phyloP scores from a whole-genome alignment of 2,329 filamentous ascomycete species.

The Cercospora zeae-maydis region DNA sequence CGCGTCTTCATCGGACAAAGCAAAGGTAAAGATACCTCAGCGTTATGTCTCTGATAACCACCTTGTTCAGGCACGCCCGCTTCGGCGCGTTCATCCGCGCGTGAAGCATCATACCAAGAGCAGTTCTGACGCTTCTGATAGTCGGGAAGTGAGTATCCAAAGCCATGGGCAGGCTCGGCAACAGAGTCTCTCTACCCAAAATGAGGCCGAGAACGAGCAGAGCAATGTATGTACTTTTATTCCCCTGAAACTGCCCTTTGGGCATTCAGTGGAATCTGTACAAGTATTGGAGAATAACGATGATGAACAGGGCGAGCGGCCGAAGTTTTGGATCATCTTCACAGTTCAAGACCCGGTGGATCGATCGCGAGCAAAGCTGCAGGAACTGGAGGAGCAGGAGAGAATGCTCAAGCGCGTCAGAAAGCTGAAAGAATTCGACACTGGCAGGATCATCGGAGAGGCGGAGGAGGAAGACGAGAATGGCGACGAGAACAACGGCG shows the following conservation, averaged over 20 bases:
- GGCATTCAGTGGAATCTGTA: neutral
- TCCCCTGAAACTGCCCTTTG: neutral
- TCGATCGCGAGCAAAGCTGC: neutral
- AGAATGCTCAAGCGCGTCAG: conserved; percentile 3
- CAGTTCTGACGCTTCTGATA: conserved; percentile 15
- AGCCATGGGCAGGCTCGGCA: neutral
- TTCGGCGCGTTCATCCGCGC: conserved; percentile 4
- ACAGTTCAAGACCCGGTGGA: conserved; percentile 9
- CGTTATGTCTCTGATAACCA: conserved; percentile 4
- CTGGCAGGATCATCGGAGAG: neutral
- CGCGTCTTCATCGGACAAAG: neutral
- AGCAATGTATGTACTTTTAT: conserved; percentile 10
- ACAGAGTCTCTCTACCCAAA: conserved; percentile 1
- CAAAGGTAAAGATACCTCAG: conserved; percentile 8
- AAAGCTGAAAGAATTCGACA: conserved; percentile 5
- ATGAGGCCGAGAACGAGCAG: conserved; percentile 4
- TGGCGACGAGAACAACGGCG: neutral
- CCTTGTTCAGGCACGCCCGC: conserved; percentile 3
- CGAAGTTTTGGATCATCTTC: conserved; percentile 2
- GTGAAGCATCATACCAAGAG: conserved; percentile 8
- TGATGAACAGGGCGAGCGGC: conserved; percentile 2
- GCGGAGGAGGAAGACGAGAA: conserved; percentile 1
- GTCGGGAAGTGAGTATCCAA: conserved; percentile 10
- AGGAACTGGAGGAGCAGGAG: neutral
- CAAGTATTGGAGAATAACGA: conserved; percentile 1